Base-by-base conservation (phyloP, 1,284 basidiomycete species). In the Cryptococcus floricola region DNA sequence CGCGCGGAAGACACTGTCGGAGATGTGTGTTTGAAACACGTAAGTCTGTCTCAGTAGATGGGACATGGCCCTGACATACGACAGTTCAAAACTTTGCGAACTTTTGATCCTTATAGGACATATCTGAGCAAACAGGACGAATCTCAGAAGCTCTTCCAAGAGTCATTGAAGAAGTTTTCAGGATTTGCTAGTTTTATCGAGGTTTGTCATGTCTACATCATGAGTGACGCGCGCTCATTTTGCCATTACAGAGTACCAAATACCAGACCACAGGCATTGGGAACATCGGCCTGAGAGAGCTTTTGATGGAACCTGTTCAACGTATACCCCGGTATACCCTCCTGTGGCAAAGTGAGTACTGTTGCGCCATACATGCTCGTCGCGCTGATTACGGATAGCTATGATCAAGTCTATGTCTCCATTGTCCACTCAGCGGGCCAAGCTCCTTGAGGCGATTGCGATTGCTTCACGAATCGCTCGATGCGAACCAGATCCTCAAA, bases 281-380 rank as follows among this genome's bases (percentile, higher is more conserved):
- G 62, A 95, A 93, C 57, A 84, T 94, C 48, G 93, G 95, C 13
- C 81, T 99, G 42, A 85, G 91, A 19, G 95, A 98, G 75, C 84
- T 99, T 43, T 81, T 99, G 43, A 97, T 98, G 85, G 96, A 98
- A 70, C 96, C 96, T n/a, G 91, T 98, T n/a, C 96, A 99, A 74
- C 87, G 96, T 28, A 91, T 98, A 62, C 94, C 96, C 1, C 83
- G 95, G 55, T 98, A 98, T 77, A 96, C 91, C 2, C 81, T 99
- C 25, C 82, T 99, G 61, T 91, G 97, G 76, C 87, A 91, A 62
- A 86, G 81, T 70, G 28, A 58, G 64, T 54, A 39, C 2, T 12
- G 19, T 38, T 23, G 31, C n/a, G 44, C 25, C 42, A 18, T 9
- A 13, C 37, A 27, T 52, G 57, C 14, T 51, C 34, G 57, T 64